These are phyloP conservation scores for Hymenoscyphus scutula DNA, from an alignment of 2,329 filamentous ascomycete species.

Conservation along the genomic window DNA sequence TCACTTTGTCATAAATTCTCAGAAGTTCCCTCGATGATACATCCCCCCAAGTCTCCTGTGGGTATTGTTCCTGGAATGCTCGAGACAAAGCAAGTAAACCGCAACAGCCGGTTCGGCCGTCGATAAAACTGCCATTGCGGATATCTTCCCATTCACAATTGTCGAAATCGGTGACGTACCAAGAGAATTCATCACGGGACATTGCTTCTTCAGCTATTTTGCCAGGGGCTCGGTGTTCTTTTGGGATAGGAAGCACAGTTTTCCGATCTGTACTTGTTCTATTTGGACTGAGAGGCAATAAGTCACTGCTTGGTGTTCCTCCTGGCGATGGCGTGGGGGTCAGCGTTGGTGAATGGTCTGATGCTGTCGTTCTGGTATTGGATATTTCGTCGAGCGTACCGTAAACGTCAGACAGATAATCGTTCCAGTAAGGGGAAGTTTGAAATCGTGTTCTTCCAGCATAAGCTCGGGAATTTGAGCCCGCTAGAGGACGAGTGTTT, in stretches of 20 bases:
- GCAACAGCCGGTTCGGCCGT: background rate
- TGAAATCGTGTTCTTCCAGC: background rate
- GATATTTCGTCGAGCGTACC: too few relatives aligned
- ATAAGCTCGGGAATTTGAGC: background rate
- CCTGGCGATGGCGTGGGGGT: background rate
- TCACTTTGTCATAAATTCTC: background rate
- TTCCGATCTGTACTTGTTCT: too few relatives aligned
- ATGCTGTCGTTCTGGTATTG: too few relatives aligned
- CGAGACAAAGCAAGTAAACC: background rate
- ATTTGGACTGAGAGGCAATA: background rate
- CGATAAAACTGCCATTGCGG: background rate
- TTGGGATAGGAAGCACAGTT: background rate
- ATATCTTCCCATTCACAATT: background rate
- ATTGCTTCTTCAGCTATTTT: background rate
- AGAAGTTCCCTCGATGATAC: background rate
- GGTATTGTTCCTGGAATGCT: conserved; percentile 4
- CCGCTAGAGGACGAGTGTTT: background rate
- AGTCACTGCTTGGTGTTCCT: background rate
- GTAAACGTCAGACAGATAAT: too few relatives aligned
- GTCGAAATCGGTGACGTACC: conserved; percentile 6
- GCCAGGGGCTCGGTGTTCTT: background rate
- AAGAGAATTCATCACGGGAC: background rate
- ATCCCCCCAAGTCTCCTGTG: background rate
- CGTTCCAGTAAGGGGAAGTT: too few relatives aligned
- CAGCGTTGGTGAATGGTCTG: too few relatives aligned